These are phyloP conservation scores for Danielia oregonensis DNA, from an alignment of 805 yeast genomes.

Conservation along the genomic window DNA sequence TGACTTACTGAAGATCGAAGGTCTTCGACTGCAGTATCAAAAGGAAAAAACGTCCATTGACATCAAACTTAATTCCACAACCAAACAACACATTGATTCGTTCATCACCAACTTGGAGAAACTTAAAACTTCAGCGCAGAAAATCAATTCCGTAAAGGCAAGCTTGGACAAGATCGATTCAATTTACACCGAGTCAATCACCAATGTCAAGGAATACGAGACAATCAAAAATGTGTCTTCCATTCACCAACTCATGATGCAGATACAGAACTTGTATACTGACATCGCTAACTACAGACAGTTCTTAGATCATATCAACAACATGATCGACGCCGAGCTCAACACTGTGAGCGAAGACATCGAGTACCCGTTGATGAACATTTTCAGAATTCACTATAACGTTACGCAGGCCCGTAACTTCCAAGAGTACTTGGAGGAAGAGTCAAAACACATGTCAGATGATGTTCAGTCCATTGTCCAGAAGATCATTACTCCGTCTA, in stretches of 20 bases:
- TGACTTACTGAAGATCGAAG: conserved; percentile 53
- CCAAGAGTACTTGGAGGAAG: conserved; percentile 64
- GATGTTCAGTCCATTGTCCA: conserved; percentile 68
- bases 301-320: conserved; percentile 47
- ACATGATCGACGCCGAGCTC: conserved; percentile 45
- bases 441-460: conserved; percentile 46
- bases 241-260: conserved; percentile 68
- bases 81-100: conserved; percentile 59
- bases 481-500: conserved; percentile 49
- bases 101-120: conserved; percentile 50
- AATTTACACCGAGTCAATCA: conserved; percentile 53
- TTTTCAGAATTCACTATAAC: conserved; percentile 66
- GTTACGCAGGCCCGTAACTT: conserved; percentile 73
- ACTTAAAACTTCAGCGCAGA: conserved; percentile 43
- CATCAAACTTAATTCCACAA: conserved; percentile 65
- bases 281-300: conserved; percentile 57
- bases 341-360: conserved; percentile 30
- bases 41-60: conserved; percentile 77
- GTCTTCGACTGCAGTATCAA: conserved; percentile 49
- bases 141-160: conserved; percentile 33
- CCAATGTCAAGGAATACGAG: conserved; percentile 63
- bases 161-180: conserved; percentile 43
- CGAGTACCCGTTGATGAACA: conserved; percentile 45
- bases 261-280: conserved; percentile 60
- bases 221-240: conserved; percentile 63